Percentiles rank a stretch among this genome's conserved stretches.
phyloP scores from a whole-genome alignment of 225 moss, liverwort and hornwort species.

The Neckera pumila region DNA sequence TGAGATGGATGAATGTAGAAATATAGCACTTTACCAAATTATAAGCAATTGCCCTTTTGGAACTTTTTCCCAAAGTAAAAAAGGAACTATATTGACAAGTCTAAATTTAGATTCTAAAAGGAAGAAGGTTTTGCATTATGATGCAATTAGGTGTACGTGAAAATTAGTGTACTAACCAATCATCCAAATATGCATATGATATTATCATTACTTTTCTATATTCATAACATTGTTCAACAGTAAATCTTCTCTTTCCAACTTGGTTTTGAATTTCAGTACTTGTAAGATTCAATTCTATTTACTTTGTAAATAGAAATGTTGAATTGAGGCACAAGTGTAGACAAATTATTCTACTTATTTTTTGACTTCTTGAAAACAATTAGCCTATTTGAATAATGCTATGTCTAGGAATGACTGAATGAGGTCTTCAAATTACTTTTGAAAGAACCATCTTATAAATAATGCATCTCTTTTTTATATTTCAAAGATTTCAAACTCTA shows the following conservation, averaged over 20 bases:
- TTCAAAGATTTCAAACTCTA: not conserved
- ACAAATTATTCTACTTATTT: not conserved
- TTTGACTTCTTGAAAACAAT: not conserved
- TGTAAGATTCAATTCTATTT: not conserved
- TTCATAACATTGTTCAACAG: not conserved
- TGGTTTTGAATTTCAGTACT: not conserved
- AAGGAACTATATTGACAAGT: not conserved
- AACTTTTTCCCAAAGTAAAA: not conserved
- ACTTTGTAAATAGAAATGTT: not conserved
- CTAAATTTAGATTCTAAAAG: not conserved
- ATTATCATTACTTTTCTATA: too few species aligned
- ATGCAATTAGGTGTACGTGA: not conserved
- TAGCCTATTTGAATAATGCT: not conserved
- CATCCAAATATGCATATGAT: not conserved
- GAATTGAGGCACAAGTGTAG: not conserved
- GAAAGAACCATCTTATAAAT: too few species aligned
- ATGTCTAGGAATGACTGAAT: fast-evolving
- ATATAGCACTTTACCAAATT: not conserved
- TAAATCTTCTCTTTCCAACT: not conserved
- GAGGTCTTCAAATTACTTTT: not conserved
- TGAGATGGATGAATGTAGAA: not conserved
- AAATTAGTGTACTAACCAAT: not conserved
- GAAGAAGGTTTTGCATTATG: not conserved
- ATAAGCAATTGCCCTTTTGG: fast-evolving
- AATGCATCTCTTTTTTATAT: too few species aligned